Evolutionary conservation across 345 rosid genomes (phyloP), one percentile per base, ranked within the genome.

Genomic region (Capsella bursapastoris): DNA sequence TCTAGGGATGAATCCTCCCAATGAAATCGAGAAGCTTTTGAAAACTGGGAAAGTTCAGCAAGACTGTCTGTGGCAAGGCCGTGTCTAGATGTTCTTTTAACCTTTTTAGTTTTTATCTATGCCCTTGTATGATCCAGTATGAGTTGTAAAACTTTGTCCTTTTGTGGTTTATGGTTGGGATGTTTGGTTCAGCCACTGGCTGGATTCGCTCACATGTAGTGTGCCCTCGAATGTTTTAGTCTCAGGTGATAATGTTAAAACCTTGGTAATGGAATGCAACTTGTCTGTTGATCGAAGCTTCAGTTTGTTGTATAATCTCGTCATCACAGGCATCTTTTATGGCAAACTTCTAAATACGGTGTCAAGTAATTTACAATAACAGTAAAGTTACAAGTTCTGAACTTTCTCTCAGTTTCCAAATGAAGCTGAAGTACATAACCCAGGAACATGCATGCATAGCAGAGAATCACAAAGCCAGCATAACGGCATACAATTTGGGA

Each of bases 31-130:
- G 71, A 66, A 1, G 25, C 68, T 87, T 47, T 47, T 92, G 85
- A 85, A 82, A 68, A 69, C 35, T 5, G 86, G 76, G 48, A 80
- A 85, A 66, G 86, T 82, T 15, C 68, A 70, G 37, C 66, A 61
- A 10, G 88, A 86, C 13, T 81, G 93, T 73, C 66, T 92, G 50
- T 90, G 96, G 91, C 85, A 85, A n/a, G 90, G 88, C 34, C 85
- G 85, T 29, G 83, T 89, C 44, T 88, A 79, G 82, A 35, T 47
- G 43, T 53, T 66, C 14, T 6, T 59, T 8, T 13, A 43, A 34
- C 0, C 37, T 11, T 49, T 14, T 60, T 70, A 57, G 8, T 11
- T 49, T 14, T 60, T 70, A 57, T 64, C 31, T 63, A 35, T 64
- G 27, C 53, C 55, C 31, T 57, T 71, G 76, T 70, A 71, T 57